phyloP scores from a whole-genome alignment of 768 basidiomycete genomes.

The Phanerodontia chrysosporium region DNA sequence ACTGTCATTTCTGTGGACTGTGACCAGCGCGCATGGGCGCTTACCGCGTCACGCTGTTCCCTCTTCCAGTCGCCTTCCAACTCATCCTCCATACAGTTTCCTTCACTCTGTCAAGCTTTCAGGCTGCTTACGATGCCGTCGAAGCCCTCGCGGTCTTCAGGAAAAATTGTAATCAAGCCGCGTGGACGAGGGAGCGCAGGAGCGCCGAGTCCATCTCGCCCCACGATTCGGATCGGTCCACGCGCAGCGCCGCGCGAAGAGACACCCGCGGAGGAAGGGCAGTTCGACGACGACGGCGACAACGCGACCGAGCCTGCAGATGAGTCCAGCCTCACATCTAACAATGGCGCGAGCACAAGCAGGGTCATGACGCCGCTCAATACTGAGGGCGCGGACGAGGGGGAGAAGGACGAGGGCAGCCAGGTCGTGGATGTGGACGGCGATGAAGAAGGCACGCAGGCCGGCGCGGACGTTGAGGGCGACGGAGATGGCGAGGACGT shows the following conservation, averaged over 20 bases:
- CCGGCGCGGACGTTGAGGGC: slow-evolving; percentile 7
- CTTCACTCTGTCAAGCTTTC: not conserved
- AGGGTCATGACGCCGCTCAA: slow-evolving; percentile 14
- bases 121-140: slow-evolving; percentile 12
- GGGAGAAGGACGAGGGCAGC: slow-evolving; percentile 22
- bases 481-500: slow-evolving; percentile 8
- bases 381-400: slow-evolving; percentile 31
- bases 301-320: slow-evolving; percentile 30
- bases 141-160: slow-evolving; percentile 13
- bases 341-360: slow-evolving; percentile 18
- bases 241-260: slow-evolving; percentile 13
- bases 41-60: not conserved
- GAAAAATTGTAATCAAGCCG: slow-evolving; percentile 40
- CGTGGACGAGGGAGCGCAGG: slow-evolving; percentile 24
- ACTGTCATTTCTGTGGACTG: not conserved
- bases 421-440: slow-evolving; percentile 6
- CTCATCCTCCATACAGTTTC: not conserved
- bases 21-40: not conserved
- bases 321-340: slow-evolving; percentile 13
- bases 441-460: slow-evolving; percentile 10
- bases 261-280: slow-evolving; percentile 26
- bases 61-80: not conserved
- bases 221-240: slow-evolving; percentile 9
- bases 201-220: slow-evolving; percentile 18
- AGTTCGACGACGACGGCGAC: slow-evolving; percentile 26